phyloP scores from a whole-genome alignment of 164 flowering plant genomes.

The Sedum album region DNA sequence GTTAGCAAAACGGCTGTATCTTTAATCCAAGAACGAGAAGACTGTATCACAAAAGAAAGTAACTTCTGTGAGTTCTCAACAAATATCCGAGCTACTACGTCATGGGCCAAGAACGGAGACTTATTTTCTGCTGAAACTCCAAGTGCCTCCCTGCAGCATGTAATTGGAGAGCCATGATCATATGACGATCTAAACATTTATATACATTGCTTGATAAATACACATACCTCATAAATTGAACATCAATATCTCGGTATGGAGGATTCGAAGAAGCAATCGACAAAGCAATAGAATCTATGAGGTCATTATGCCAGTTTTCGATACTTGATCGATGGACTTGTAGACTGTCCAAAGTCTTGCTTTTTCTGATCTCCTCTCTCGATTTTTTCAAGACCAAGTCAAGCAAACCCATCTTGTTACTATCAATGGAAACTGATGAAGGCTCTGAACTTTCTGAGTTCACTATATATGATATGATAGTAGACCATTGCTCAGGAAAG shows the following conservation, averaged over 20 bases:
- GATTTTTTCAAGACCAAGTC: slow-evolving; percentile 69
- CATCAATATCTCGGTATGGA: slow-evolving; percentile 25
- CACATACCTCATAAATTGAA: slow-evolving; percentile 65
- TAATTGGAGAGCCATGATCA: not conserved
- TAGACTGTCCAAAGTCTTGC: slow-evolving; percentile 14
- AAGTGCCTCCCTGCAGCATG: slow-evolving; percentile 61
- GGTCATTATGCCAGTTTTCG: slow-evolving; percentile 59
- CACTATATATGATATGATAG: slow-evolving; percentile 39
- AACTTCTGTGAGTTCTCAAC: slow-evolving; percentile 41
- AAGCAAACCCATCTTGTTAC: slow-evolving; percentile 29
- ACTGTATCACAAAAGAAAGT: slow-evolving; percentile 31
- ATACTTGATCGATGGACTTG: slow-evolving; percentile 16
- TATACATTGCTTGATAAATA: not conserved
- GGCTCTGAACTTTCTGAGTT: slow-evolving; percentile 14
- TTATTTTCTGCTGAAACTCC: slow-evolving; percentile 49
- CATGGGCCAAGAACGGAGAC: slow-evolving; percentile 45
- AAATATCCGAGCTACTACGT: slow-evolving; percentile 33
- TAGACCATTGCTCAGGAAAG: slow-evolving; percentile 69
- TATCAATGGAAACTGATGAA: slow-evolving; percentile 20
- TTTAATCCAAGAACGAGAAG: slow-evolving; percentile 54
- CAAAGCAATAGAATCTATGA: slow-evolving; percentile 60
- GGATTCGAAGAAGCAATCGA: slow-evolving; percentile 33
- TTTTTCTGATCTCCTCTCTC: slow-evolving; percentile 26
- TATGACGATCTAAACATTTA: not conserved
- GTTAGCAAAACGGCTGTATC: slow-evolving; percentile 28